These are phyloP conservation scores for Mikania micrantha DNA, from an alignment of 129 eudicot species.

Conservation along the genomic window DNA sequence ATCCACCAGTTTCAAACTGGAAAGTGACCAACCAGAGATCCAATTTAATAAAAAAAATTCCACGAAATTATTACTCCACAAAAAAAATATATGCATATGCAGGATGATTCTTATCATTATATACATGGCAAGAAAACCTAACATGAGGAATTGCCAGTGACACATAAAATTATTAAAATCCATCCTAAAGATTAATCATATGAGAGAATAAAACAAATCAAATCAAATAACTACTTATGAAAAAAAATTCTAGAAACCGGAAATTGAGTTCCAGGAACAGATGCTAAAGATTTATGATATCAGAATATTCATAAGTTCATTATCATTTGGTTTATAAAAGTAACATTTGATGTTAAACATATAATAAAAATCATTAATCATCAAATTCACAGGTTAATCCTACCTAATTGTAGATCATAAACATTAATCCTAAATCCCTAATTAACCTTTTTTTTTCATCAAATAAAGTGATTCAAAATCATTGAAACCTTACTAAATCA, in stretches of 20 bases:
- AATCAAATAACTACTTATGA: neutral
- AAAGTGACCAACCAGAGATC: slow-evolving; percentile 15
- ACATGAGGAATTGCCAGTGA: neutral
- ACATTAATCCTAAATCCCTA: slow-evolving; percentile 7
- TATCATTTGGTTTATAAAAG: neutral
- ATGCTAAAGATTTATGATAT: neutral
- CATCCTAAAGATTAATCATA: neutral
- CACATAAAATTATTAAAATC: neutral
- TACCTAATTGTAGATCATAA: neutral
- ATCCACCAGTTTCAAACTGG: slow-evolving; percentile 9
- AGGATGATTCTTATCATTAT: slow-evolving; percentile 8
- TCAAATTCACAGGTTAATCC: neutral
- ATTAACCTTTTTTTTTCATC: neutral
- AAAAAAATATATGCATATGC: slow-evolving; percentile 8
- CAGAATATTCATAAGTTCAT: neutral
- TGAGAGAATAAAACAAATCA: neutral
- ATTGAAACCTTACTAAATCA: slow-evolving; percentile 15
- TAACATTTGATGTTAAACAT: neutral
- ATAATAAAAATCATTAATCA: neutral
- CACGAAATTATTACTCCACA: neutral
- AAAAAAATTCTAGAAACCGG: neutral
- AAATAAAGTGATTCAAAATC: neutral
- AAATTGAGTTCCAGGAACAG: neutral
- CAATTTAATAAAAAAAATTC: neutral
- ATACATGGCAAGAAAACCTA: neutral